Evolutionary conservation across 2,329 filamentous ascomycete genomes (phyloP).

Genomic region (Fusarium sp.): DNA sequence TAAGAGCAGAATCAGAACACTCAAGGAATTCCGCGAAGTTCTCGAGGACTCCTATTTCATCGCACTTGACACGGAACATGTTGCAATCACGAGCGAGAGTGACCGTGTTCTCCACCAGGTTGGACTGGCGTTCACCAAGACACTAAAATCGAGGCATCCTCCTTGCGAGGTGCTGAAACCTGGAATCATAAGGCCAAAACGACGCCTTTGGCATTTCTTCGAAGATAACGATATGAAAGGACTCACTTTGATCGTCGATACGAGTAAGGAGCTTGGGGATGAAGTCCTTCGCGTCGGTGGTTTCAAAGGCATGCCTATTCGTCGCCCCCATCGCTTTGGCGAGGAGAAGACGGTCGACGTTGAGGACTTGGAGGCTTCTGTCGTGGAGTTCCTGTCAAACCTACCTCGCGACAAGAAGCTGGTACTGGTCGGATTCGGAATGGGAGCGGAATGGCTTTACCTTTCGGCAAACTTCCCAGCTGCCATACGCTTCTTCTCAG

Average conservation of each 20-base stretch:
- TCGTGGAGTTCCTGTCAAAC: conserved; percentile 9
- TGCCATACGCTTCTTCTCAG: conserved; percentile 13
- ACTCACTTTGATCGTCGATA: conserved; percentile 7
- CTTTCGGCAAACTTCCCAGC: background rate
- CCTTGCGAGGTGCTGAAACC: background rate
- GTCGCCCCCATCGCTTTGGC: conserved; percentile 22
- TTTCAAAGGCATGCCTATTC: background rate
- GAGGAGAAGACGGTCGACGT: background rate
- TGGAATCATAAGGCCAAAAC: background rate
- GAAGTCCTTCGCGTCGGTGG: background rate
- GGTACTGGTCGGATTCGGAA: conserved; percentile 2
- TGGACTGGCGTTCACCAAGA: conserved; percentile 14
- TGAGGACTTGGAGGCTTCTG: background rate
- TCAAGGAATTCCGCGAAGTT: background rate
- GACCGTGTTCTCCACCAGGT: conserved; percentile 31
- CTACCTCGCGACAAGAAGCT: background rate
- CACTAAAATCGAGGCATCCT: background rate
- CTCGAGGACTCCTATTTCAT: conserved; percentile 55
- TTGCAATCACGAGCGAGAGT: conserved; percentile 63
- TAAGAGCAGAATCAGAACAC: conserved; percentile 7
- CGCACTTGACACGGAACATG: conserved; percentile 60
- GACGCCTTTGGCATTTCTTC: background rate
- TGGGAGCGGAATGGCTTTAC: conserved; percentile 29
- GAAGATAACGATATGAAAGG: background rate
- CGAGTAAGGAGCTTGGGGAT: background rate